phyloP scores from a whole-genome alignment of 140 eudicot genomes.

The Stevia rebaudiana region DNA sequence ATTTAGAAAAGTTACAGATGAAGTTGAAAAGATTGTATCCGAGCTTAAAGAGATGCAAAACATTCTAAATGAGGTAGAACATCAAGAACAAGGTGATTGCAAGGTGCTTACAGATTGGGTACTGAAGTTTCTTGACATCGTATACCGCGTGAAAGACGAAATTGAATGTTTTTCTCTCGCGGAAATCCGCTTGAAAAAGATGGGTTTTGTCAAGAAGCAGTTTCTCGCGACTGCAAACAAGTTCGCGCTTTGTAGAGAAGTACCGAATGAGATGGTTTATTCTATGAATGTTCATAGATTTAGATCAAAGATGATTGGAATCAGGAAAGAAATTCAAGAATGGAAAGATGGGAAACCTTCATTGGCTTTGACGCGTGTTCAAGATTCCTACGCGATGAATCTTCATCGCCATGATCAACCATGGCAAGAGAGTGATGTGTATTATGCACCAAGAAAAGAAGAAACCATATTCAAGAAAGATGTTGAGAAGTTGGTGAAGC shows the following conservation, averaged over 20 bases:
- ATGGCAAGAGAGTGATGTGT: slow-evolving; percentile 12
- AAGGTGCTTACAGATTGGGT: slow-evolving; percentile 25
- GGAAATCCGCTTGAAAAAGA: slow-evolving; percentile 28
- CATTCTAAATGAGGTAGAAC: slow-evolving; percentile 16
- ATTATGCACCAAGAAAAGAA: slow-evolving; percentile 26
- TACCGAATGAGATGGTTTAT: slow-evolving; percentile 15
- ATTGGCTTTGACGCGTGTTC: slow-evolving; percentile 14
- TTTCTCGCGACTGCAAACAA: slow-evolving; percentile 21
- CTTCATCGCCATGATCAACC: slow-evolving; percentile 9
- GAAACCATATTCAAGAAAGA: slow-evolving; percentile 26
- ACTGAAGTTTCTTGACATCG: slow-evolving; percentile 13
- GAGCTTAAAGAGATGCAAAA: slow-evolving; percentile 27
- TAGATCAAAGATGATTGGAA: slow-evolving; percentile 13
- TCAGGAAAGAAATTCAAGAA: slow-evolving; percentile 23
- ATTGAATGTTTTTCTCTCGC: slow-evolving; percentile 38
- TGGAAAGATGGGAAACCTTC: slow-evolving; percentile 17
- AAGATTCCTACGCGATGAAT: background rate
- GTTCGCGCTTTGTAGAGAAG: slow-evolving; percentile 32
- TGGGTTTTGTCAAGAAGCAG: slow-evolving; percentile 33
- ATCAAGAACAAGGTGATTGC: slow-evolving; percentile 9
- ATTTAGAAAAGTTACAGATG: slow-evolving; percentile 27
- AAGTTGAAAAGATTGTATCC: slow-evolving; percentile 19
- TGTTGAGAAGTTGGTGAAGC: slow-evolving; percentile 20
- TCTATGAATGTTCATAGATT: slow-evolving; percentile 7
- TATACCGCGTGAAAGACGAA: slow-evolving; percentile 29